Evolutionary conservation across 2,329 filamentous ascomycete species (phyloP), one percentile per base, ranked within the genome.

Genomic region (Raffaelea albimanens): DNA sequence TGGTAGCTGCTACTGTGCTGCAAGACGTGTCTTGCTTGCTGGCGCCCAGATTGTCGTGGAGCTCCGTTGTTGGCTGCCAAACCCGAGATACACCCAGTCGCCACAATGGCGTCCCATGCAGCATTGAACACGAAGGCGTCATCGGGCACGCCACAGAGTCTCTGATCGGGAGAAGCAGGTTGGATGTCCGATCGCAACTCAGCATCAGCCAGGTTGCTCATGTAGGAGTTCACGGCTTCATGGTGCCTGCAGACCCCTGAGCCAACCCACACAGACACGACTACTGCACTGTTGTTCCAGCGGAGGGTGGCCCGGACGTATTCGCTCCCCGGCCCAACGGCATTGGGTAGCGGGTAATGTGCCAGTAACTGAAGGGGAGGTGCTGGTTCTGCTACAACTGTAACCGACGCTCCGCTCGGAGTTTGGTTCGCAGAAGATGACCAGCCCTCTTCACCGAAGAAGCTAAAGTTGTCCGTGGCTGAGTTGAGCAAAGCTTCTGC

Each of bases 91-190:
- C 21, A 5, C 52, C 33, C 50, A 0, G 40, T 45, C 8, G 69
- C 68, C 51, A 75, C 50, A 45, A 75, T 70, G 5, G 64, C 65
- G 49, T 69, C 67, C 76, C 76, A 80, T 0, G 76, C 75, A 1
- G 64, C 67, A 23, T 70, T 63, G 53, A 72, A 79, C 36, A 80
- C 58, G 47, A 67, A 68, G 1, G 64, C 61, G 0, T 64, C 61
- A 1, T 58, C 43, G 4, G 75, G 75, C 4, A 70, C 73, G 1
- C 76, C 76, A 0, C 72, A 72, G 2, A 57, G 60, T 16, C 74
- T 60, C 46, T 80, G 76, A 19, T 63, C 61, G 13, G 75, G 72
- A 7, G 69, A 70, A 5, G 64, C 71, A 4, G 73, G 72, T 1
- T 67, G 70, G 16, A 74, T 55, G 22, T 57, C 53, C 20, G 57